A percentile compares a stretch with the other conserved stretches of the same genome.
Conservation (phyloP, 2,329 filamentous ascomycete species). For the Verruconis gallopava region DNA sequence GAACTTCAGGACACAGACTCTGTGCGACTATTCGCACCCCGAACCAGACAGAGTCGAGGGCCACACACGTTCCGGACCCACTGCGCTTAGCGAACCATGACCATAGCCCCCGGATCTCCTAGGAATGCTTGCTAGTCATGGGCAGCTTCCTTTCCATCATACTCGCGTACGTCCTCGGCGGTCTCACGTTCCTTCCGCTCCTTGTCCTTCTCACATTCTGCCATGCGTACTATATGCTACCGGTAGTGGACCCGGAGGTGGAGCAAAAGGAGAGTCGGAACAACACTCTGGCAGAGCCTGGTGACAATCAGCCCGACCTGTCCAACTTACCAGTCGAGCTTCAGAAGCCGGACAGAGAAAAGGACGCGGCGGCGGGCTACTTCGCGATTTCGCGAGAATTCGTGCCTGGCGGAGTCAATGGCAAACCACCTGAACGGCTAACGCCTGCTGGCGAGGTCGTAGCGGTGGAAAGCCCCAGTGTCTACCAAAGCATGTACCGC, state of each 20-base stretch:
- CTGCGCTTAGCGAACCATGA: too few species aligned
- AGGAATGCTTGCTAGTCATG: slow-evolving; percentile 14
- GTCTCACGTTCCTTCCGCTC: slow-evolving; percentile 75
- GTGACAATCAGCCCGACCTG: not conserved
- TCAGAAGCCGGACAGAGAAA: slow-evolving; percentile 36
- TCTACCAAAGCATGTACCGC: slow-evolving; percentile 96
- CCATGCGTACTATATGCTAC: slow-evolving; percentile 57
- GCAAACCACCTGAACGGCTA: slow-evolving; percentile 76
- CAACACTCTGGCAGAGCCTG: not conserved
- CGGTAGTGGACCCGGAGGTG: slow-evolving; percentile 28
- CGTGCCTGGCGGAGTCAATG: slow-evolving; percentile 80
- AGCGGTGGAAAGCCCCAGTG: slow-evolving; percentile 72
- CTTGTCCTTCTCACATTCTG: slow-evolving; percentile 47
- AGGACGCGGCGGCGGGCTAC: slow-evolving; percentile 77
- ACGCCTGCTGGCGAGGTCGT: slow-evolving; percentile 71
- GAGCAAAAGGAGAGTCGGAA: slow-evolving; percentile 21
- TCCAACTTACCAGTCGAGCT: not conserved
- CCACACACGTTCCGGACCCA: too few species aligned
- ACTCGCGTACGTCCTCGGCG: slow-evolving; percentile 70
- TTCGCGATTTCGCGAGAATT: slow-evolving; percentile 94
- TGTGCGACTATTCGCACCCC: too few species aligned
- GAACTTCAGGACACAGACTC: too few species aligned
- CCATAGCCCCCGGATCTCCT: too few species aligned
- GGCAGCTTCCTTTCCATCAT: slow-evolving; percentile 43
- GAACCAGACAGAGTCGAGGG: too few species aligned